Conservation (phyloP, 163 green algal genomes). For the Scenedesmus sp. region DNA sequence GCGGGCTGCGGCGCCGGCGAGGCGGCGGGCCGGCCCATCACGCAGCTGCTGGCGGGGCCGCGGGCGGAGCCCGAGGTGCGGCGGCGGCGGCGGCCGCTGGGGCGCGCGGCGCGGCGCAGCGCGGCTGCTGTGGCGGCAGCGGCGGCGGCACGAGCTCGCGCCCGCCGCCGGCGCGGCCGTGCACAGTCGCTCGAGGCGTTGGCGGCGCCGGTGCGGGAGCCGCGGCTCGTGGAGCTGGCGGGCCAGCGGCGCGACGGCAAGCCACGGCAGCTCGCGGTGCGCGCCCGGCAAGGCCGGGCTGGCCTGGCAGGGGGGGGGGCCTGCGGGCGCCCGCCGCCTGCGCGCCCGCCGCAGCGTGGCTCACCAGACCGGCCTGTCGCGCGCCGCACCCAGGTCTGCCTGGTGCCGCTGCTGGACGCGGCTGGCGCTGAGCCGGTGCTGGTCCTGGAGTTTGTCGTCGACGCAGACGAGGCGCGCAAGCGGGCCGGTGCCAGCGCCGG, state of each 20-base stretch:
- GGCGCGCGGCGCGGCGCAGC: too few relatives aligned
- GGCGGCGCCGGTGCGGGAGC: too few relatives aligned
- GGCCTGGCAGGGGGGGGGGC: too few relatives aligned
- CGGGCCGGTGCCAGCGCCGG: too few relatives aligned
- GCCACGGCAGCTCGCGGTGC: background rate
- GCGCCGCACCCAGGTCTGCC: slow-evolving; percentile 7
- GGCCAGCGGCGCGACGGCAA: background rate
- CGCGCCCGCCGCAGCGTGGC: too few relatives aligned
- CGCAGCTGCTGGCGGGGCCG: background rate
- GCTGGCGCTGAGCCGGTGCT: background rate
- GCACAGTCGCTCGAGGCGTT: too few relatives aligned
- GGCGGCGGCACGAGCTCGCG: too few relatives aligned
- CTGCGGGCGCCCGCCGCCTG: too few relatives aligned
- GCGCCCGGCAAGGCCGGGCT: background rate
- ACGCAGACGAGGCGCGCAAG: background rate
- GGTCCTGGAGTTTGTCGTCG: slow-evolving; percentile 3
- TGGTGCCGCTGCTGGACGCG: background rate
- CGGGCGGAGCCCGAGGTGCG: slow-evolving; percentile 8
- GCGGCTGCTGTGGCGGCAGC: too few relatives aligned
- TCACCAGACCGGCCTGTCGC: too few relatives aligned
- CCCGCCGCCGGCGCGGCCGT: too few relatives aligned
- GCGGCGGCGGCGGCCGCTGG: too few relatives aligned
- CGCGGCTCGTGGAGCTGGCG: background rate
- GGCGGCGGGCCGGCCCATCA: slow-evolving; percentile 50
- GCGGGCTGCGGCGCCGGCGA: slow-evolving; percentile 58